Base-by-base conservation (phyloP, 1,284 basidiomycete genomes). In the Microbotryum violaceum region DNA sequence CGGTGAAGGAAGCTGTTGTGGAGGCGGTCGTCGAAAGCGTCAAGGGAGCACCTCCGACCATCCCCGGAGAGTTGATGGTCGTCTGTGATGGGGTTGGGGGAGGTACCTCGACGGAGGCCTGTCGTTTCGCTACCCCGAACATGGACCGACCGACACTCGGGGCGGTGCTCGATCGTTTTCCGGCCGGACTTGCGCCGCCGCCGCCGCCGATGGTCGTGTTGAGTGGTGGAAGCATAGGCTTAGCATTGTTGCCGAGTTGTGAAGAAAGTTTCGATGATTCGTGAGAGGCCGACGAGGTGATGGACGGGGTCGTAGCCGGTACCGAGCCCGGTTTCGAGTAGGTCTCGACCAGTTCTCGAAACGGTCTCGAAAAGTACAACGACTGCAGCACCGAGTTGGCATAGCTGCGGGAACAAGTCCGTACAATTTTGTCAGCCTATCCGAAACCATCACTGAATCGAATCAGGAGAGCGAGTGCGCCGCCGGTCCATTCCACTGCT, bases 381-480 rank as follows among this genome's bases (percentile, higher is more conserved):
- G 94, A 87, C 76, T 98, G 94, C 12, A 98, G 82, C 31, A 98
- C 90, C 20, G 94, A 97, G 78, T 97, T 98, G 79, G 89, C 92
- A 77, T 98, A 98, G 78, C 90, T 91, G 75, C 55, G 58, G 16
- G n/a, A 14, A 55, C 20, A 23, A n/a, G 37, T 42, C 25, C 10
- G 33, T 10, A 29, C 8, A 57, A n/a, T 20, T 1, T 2, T 23
- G 37, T 56, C 45, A 60, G 58, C 23, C n/a, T 23, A 37, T 16
- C 20, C 53, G 37, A 27, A 45, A 56, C 5, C 12, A 16, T 9
- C 4, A 31, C n/a, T 4, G 62, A 51, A 54, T 33, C 49, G 51
- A 51, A 29, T 37, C 48, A n/a, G 59, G 27, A 25, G 8, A 1
- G 49, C 57, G 42, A 58, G 51, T 45, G 29, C n/a, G 9, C 25